Base-by-base conservation (phyloP, 2,329 filamentous ascomycete species). In the Hymenoscyphus scutula region DNA sequence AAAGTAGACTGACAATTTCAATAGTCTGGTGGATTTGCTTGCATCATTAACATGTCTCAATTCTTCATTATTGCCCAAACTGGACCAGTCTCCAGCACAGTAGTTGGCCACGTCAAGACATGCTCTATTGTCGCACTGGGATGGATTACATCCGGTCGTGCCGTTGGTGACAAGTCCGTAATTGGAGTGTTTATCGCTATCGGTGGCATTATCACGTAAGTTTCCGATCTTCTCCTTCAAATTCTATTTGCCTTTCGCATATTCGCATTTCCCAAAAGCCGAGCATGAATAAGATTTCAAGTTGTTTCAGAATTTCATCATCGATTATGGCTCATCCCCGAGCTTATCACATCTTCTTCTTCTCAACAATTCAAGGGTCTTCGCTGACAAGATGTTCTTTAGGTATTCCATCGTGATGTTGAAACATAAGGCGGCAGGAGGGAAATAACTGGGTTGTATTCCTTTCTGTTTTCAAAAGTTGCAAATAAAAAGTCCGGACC, bases 81-180 rank as follows among this genome's bases (percentile, higher is more conserved):
- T 0, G 85, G 86, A 0, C 83, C 86, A 0, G 85, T 89, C 3
- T 85, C 84, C 7, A 87, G 84, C 68, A 88, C 86, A 0, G 84
- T 89, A 0, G 84, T 89, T 17, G 86, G 85, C 0, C 85, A 89
- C 69, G 76, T 87, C 38, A 89, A 89, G 75, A 89, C 85, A 0
- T 87, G 84, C 68, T 82, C 82, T 5, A 88, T 89, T 66, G 84
- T 88, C n/a, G 80, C 81, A 19, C 74, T 89, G 4, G 85, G 86
- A 32, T 89, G 86, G 86, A 76, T 78, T 61, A 78, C 77, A 0
- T 84, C 81, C 11, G 82, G 84, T 8, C 76, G 83, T n/a, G 79
- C 80, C 10, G 79, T 84, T 30, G 80, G 80, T 15, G 83, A 86
- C 69, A 83, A 79, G 72, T 81, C 81, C 5, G 73, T 85, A 25